Evolutionary conservation across 2,329 filamentous ascomycete genomes (phyloP), one percentile per base, ranked within the genome.

Genomic region (Torrubiellomyces zombiae): DNA sequence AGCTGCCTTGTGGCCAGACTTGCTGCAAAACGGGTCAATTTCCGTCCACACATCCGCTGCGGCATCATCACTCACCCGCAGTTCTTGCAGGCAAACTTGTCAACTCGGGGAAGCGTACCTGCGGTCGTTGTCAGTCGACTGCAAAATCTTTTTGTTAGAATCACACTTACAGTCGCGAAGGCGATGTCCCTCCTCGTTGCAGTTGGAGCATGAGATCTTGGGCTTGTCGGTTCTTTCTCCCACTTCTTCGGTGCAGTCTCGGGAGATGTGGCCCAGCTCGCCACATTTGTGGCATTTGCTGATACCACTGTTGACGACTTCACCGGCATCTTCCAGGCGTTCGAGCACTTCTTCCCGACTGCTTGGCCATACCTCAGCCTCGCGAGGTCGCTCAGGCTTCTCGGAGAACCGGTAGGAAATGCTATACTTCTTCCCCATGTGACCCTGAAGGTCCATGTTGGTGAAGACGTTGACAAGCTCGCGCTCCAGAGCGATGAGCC

Each of bases 391-490:
- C 12, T 52, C 45, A 0, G 74, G 64, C 34, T 66, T 66, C 16
- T 60, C 47, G 2, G 57, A 58, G 36, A 72, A 69, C 24, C 75
- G 67, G 40, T 73, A 70, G 0, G 65, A 66, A 24, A 80, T 55
- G 1, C 62, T 63, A 37, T 63, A 79, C 42, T 70, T 71, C 46
- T 70, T 71, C 29, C 63, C 62, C 12, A 75, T 52, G 32, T 75
- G 67, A 5, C 75, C 75, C 39, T 80, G 73, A 2, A 79, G 52
- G 34, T 80, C 73, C 67, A 80, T 75, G 47, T 76, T 74, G 31
- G 70, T 77, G 35, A 72, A 62, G 5, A 69, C 67, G 2, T 50
- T 41, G 1, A 76, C 45, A 5, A 58, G 44, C 17, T 63, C 50
- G 34, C 66, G 63, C 53, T 77, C 64, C 5, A 66, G 46, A 5